Conservation (phyloP, 2,329 filamentous ascomycete genomes). For the Colletotrichum sp. region DNA sequence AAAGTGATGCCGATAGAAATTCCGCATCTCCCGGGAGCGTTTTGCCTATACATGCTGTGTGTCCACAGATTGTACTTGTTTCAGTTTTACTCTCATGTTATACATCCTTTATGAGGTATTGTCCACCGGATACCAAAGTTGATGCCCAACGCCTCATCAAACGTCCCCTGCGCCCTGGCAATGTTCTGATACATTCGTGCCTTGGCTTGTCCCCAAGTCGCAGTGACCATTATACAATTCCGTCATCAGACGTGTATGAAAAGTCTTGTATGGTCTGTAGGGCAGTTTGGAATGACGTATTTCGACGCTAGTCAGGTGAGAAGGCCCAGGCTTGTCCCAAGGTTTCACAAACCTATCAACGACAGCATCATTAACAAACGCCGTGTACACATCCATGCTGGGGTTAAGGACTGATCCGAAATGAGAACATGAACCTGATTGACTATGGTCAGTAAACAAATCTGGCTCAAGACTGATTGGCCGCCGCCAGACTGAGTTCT, state of each 20-base stretch:
- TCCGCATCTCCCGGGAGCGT: not conserved
- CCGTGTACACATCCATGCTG: not conserved
- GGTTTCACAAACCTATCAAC: not conserved
- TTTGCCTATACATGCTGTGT: not conserved
- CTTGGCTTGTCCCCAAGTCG: not conserved
- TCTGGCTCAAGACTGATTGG: not conserved
- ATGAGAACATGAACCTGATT: not conserved
- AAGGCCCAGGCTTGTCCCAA: not conserved
- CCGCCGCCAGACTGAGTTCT: not conserved
- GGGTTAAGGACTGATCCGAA: not conserved
- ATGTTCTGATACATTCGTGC: not conserved
- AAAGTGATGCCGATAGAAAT: not conserved
- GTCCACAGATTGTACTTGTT: not conserved
- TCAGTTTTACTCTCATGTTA: not conserved
- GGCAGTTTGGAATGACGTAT: not conserved
- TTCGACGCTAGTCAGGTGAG: not conserved
- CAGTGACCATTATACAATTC: not conserved
- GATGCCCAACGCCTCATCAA: not conserved
- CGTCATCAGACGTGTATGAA: not conserved
- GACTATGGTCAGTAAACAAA: not conserved
- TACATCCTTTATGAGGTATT: not conserved
- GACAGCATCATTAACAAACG: not conserved
- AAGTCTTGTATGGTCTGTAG: not conserved
- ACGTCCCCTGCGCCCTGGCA: not conserved
- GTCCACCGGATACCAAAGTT: not conserved